These are phyloP conservation scores for Solanum chacoense DNA, from an alignment of 305 asterid genomes.

Conservation along the genomic window DNA sequence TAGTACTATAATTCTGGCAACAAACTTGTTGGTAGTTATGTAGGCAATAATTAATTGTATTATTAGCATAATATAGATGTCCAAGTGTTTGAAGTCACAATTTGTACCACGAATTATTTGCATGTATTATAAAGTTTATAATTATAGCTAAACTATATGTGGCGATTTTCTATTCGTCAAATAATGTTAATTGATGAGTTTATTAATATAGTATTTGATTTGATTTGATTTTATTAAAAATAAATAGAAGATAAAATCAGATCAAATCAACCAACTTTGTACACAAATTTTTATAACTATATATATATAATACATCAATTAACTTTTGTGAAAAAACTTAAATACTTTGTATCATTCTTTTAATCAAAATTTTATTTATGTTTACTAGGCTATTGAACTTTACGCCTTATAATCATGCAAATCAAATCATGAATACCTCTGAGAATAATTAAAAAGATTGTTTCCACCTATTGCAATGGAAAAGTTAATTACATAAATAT, in stretches of 20 bases:
- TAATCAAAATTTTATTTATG: not conserved
- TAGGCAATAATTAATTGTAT: not conserved
- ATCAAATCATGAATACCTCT: too few species aligned
- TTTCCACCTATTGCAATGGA: too few species aligned
- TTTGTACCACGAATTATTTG: not conserved
- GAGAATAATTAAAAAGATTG: too few species aligned
- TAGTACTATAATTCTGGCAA: not conserved
- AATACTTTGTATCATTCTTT: not conserved
- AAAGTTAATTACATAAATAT: too few species aligned
- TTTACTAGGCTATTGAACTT: not conserved
- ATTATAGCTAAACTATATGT: not conserved
- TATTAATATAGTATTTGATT: not conserved
- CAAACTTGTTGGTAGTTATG: not conserved
- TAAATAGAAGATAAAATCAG: not conserved
- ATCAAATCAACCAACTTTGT: not conserved
- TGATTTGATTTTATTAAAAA: not conserved
- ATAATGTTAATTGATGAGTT: not conserved
- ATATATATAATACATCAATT: too few species aligned
- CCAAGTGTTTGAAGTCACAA: not conserved
- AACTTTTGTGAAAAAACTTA: not conserved
- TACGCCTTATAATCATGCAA: too few species aligned
- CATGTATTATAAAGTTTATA: not conserved
- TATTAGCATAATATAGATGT: not conserved
- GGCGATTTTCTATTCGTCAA: not conserved
- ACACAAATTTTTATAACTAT: not conserved